A percentile compares a stretch with the other conserved stretches of the same genome.
Evolutionary conservation across 1,284 basidiomycete genomes (phyloP).

Genomic region (Gomphus sp.): DNA sequence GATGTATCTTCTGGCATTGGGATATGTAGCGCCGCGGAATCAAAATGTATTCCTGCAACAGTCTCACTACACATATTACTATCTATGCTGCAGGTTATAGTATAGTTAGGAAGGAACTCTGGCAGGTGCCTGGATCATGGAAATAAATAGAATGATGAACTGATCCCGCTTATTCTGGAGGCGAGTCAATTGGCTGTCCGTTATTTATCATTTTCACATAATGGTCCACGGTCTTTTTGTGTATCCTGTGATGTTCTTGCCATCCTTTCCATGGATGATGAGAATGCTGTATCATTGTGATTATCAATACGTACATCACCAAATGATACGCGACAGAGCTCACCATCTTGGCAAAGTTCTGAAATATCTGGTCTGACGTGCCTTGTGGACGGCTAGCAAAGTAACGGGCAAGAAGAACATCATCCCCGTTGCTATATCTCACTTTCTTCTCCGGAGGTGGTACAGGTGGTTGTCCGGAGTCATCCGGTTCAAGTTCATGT

Average conservation of each 20-base stretch:
- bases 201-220: slow-evolving; percentile 48
- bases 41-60: not conserved
- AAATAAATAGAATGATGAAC: not conserved
- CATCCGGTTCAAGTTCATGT: slow-evolving; percentile 60
- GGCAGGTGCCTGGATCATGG: not conserved
- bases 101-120: not conserved
- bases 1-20: not conserved
- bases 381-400: slow-evolving; percentile 63
- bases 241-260: slow-evolving; percentile 80
- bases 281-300: slow-evolving; percentile 43
- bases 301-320: not conserved
- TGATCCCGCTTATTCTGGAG: not conserved
- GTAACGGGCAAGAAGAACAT: slow-evolving; percentile 63
- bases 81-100: not conserved
- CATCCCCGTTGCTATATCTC: slow-evolving; percentile 69
- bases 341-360: slow-evolving; percentile 60
- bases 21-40: not conserved
- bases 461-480: slow-evolving; percentile 58
- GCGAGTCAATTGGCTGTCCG: slow-evolving; percentile 45
- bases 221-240: slow-evolving; percentile 75
- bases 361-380: slow-evolving; percentile 73
- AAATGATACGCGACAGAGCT: slow-evolving; percentile 15
- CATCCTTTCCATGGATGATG: slow-evolving; percentile 86
- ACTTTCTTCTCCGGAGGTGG: slow-evolving; percentile 73
- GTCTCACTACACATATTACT: not conserved